Base-by-base conservation (phyloP, 192 early-diverging fungal species). In the Backusella psychrophila region DNA sequence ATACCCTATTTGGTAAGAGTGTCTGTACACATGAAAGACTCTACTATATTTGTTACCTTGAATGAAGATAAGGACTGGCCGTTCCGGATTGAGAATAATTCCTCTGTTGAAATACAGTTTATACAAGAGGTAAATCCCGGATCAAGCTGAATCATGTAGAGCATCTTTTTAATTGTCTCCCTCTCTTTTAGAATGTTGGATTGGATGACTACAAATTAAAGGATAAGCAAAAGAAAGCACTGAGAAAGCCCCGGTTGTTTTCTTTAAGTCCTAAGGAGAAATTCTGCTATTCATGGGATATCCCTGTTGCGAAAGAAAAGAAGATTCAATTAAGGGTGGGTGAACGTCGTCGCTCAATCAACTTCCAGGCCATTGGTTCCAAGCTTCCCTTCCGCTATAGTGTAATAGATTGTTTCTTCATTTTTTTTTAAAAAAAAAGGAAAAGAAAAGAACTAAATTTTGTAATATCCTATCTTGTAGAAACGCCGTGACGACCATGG, bases 261-360 rank as follows among this genome's bases (percentile, higher is more conserved):
- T 39, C 56, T 6, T 15, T 79, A 23, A 56, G 33, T 29, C 53
- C 73, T 17, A 42, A 68, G 7, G 34, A 38, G 35, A 34, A 29
- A 31, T 46, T 91, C 75, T 82, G 88, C 42, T 96, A 95, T 66
- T 87, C 95, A 5, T 95, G 94, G 93, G 95, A 96, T 73, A 80
- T 86, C 41, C 94, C 94, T 2, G 88, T 89, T 1, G 78, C 84
- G 0, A 73, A 77, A 15, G 71, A 80, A 9, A 94, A 93, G 79
- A 76, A 78, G 11, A 72, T 96, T 31, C 85, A 92, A 15, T 66
- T 96, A 2, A 77, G 81, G 35, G 86, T 92, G 0, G 85, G 87
- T 46, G 92, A 90, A 12, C 77, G 75, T 11, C 87, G 86, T 15
- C 83, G 93, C 7, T 82, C 86, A 7, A 84, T 96, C 39, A 91